phyloP scores from a whole-genome alignment of 345 rosid species.

The Arabidopsis suecica region DNA sequence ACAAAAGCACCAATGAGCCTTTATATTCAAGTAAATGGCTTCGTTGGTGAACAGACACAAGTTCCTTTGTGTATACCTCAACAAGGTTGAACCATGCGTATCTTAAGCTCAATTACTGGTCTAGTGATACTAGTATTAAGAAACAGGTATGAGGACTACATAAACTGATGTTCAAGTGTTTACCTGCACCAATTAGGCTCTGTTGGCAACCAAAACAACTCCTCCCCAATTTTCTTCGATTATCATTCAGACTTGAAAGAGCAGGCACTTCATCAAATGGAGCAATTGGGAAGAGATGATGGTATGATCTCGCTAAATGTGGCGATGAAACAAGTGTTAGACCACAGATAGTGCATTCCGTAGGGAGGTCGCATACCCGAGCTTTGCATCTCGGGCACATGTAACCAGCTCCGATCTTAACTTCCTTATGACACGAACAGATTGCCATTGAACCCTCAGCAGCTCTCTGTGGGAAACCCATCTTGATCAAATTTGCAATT shows the following conservation, averaged over 20 bases:
- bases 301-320: slow-evolving; percentile 94
- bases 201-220: slow-evolving; percentile 90
- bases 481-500: slow-evolving; percentile 77
- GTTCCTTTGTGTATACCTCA: neutral
- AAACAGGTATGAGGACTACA: slow-evolving; percentile 10
- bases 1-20: slow-evolving; percentile 21
- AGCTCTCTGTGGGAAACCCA: slow-evolving; percentile 94
- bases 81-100: neutral
- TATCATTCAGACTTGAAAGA: slow-evolving; percentile 45
- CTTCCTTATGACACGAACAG: slow-evolving; percentile 91
- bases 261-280: slow-evolving; percentile 74
- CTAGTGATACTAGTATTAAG: neutral
- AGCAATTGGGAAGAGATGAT: slow-evolving; percentile 90
- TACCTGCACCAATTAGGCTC: slow-evolving; percentile 67
- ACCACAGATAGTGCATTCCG: slow-evolving; percentile 87
- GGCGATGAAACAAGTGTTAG: slow-evolving; percentile 95
- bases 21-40: neutral
- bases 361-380: slow-evolving; percentile 85
- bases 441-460: slow-evolving; percentile 83
- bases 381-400: slow-evolving; percentile 96
- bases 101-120: neutral
- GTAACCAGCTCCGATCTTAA: slow-evolving; percentile 78
- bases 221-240: slow-evolving; percentile 47
- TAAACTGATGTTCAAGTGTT: slow-evolving; percentile 7
- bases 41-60: neutral